Percentiles rank a stretch among this genome's conserved stretches.
phyloP scores from a whole-genome alignment of 1,284 basidiomycete genomes.

The Leccinum subrobustum region DNA sequence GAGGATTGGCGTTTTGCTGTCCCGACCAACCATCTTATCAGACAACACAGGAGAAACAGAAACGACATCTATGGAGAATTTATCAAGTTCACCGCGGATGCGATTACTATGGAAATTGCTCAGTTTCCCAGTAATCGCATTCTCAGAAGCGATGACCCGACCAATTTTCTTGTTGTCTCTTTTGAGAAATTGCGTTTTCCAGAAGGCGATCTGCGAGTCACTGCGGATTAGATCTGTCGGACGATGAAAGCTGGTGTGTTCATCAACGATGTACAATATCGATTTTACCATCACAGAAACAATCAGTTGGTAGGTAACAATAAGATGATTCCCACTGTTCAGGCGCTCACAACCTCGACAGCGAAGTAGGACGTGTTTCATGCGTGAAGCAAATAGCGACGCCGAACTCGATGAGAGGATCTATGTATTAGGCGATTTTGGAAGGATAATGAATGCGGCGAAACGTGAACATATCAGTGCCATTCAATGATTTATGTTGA shows the following conservation, averaged over 20 bases:
- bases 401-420: too few relatives aligned
- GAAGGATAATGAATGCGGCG: too few relatives aligned
- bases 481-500: too few relatives aligned
- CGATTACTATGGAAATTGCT: slow-evolving; percentile 48
- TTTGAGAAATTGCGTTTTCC: slow-evolving; percentile 55
- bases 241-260: slow-evolving; percentile 54
- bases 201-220: slow-evolving; percentile 43
- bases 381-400: too few relatives aligned
- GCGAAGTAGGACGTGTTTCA: too few relatives aligned
- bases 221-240: slow-evolving; percentile 54
- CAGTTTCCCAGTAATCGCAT: slow-evolving; percentile 57
- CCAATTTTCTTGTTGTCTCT: slow-evolving; percentile 54
- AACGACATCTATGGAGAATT: slow-evolving; percentile 43
- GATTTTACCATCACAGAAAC: slow-evolving; percentile 68
- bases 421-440: too few relatives aligned
- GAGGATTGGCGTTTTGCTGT: slow-evolving; percentile 50
- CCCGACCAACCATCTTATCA: slow-evolving; percentile 31
- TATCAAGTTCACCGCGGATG: slow-evolving; percentile 48
- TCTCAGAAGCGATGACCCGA: slow-evolving; percentile 50
- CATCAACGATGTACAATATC: slow-evolving; percentile 58
- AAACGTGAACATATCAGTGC: too few relatives aligned
- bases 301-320: slow-evolving; percentile 45
- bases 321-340: too few relatives aligned
- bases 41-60: slow-evolving; percentile 25
- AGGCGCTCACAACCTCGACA: too few relatives aligned